These are phyloP conservation scores for Novymonas esmeraldas DNA, from an alignment of 208 protist genomes.

Conservation along the genomic window DNA sequence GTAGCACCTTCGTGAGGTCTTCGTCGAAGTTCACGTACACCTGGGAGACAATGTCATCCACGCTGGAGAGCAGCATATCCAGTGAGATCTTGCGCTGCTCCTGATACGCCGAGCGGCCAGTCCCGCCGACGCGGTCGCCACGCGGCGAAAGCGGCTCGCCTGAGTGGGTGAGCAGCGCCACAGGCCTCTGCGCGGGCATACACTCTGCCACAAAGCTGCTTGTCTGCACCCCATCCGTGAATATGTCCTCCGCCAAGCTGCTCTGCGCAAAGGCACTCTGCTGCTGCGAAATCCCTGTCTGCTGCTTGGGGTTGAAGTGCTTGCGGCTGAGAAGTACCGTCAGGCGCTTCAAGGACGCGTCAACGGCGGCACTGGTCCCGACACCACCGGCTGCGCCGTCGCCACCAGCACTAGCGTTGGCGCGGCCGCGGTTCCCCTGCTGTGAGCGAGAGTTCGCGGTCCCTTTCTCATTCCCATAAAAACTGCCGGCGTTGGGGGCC, in stretches of 20 bases:
- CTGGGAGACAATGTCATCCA: slow-evolving; percentile 91
- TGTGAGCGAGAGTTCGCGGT: slow-evolving; percentile 10
- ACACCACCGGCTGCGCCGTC: slow-evolving; percentile 11
- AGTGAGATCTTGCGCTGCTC: slow-evolving; percentile 74
- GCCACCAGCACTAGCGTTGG: slow-evolving; percentile 3
- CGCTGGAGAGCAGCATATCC: slow-evolving; percentile 81
- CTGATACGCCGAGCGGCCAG: slow-evolving; percentile 62
- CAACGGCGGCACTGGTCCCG: slow-evolving; percentile 31
- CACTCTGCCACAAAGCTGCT: slow-evolving; percentile 67
- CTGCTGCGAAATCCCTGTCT: background rate
- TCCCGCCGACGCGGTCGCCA: slow-evolving; percentile 67
- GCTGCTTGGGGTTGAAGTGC: slow-evolving; percentile 14
- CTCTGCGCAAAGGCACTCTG: slow-evolving; percentile 24
- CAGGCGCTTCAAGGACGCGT: slow-evolving; percentile 42
- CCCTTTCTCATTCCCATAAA: slow-evolving; percentile 23
- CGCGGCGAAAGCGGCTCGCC: slow-evolving; percentile 83
- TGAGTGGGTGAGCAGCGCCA: slow-evolving; percentile 70
- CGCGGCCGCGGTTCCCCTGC: slow-evolving; percentile 27
- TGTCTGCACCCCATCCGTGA: slow-evolving; percentile 24
- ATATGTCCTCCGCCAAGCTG: slow-evolving; percentile 43
- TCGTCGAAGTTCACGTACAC: slow-evolving; percentile 91
- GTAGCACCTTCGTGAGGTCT: slow-evolving; percentile 85
- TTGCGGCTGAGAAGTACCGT: slow-evolving; percentile 40
- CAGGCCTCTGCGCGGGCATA: slow-evolving; percentile 71
- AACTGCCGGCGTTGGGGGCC: slow-evolving; percentile 28